Base-by-base conservation (phyloP, 768 basidiomycete genomes). In the Collybia sordida region DNA sequence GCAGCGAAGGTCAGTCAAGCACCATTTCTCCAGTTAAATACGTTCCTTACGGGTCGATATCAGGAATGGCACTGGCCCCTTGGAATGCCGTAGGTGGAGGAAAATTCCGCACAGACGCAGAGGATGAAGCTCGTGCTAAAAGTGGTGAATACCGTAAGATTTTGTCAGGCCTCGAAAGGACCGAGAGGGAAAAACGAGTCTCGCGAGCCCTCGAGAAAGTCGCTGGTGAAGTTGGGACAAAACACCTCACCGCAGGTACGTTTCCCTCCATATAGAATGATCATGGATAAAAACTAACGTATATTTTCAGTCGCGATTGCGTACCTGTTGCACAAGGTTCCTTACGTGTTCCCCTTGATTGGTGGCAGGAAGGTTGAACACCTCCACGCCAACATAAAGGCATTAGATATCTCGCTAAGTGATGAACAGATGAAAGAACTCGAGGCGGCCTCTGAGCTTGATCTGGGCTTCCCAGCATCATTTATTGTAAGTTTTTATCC, bases 301-400 rank as follows among this genome's bases (percentile, higher is more conserved):
- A 64, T 69, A 14, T 24, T 14, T 23, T 4, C 39, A 76, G 77
- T 80, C 4, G 78, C 79, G 5, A 75, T 83, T 51, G 78, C 79
- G 14, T 82, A 80, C 51, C 63, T 82, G 8, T 64, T 82, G 64
- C 76, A 80, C 37, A 83, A 82, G 60, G 67, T 74, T 4, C 72
- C 75, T 0, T 79, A 70, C 46, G 77, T 79, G 0, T 81, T 81
- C 64, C 78, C 78, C 0, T 68, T 81, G 49, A 60, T 81, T 22
- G 79, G 79, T 3, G 74, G 78, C 0, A 69, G 78, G 45, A 83
- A 80, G 56, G 63, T 79, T 37, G 78, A 79, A 58, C 77, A 83
- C 34, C 60, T 83, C 21, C 41, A 65, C 38, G 71, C 71, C 37
- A 84, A 82, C 55, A 47, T 82, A 17, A 71, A 81, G 55, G 79